A percentile compares a stretch with the other conserved stretches of the same genome.
These are phyloP conservation scores for Musa schizocarpa DNA, from an alignment of 176 grass and related monocot genomes.

Conservation along the genomic window DNA sequence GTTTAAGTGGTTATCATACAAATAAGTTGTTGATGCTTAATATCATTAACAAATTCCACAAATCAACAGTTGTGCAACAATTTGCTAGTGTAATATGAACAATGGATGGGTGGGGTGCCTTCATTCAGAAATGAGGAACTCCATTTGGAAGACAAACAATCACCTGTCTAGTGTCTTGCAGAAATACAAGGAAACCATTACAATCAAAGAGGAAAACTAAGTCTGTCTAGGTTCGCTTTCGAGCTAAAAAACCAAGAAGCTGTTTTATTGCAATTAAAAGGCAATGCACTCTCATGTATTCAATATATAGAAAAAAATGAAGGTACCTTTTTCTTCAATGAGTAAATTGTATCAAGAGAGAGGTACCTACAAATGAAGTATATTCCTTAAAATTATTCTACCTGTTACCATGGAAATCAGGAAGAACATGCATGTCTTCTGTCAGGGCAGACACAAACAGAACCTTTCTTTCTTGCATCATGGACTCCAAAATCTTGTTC, in stretches of 20 bases:
- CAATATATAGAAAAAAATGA: not conserved
- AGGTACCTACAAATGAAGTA: not conserved
- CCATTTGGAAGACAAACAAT: no score
- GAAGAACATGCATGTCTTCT: slow-evolving; percentile 77
- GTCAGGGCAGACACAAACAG: slow-evolving; percentile 78
- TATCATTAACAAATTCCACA: no score
- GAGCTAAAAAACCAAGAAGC: not conserved
- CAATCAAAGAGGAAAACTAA: not conserved
- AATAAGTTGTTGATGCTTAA: no score
- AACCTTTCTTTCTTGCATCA: slow-evolving; percentile 47
- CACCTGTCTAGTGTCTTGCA: not conserved
- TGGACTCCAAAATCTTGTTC: slow-evolving; percentile 74
- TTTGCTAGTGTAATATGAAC: no score
- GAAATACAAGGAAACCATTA: not conserved
- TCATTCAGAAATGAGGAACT: no score
- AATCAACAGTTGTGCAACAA: no score
- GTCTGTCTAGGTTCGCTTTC: not conserved
- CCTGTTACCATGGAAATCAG: slow-evolving; percentile 94
- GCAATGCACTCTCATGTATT: not conserved
- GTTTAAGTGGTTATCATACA: no score
- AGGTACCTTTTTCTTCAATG: not conserved
- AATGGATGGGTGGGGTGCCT: no score
- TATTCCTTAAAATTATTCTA: slow-evolving; percentile 26
- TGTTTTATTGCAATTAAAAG: not conserved
- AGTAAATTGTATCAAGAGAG: not conserved